Evolutionary conservation across 306 rosid species (phyloP), one percentile per base, ranked within the genome.

Genomic region (Vigna radiata): DNA sequence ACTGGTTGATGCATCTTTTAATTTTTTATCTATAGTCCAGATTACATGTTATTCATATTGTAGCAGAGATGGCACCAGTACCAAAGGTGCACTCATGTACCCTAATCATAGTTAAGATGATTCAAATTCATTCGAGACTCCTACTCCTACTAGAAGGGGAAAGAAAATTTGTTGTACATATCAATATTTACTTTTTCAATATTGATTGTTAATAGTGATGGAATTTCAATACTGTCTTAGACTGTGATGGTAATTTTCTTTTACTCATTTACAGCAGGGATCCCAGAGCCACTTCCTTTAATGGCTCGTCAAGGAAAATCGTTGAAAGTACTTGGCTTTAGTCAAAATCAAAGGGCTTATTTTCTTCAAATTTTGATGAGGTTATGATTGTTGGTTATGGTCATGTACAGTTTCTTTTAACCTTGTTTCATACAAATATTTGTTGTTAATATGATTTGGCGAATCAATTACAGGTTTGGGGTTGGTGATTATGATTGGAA

Each of bases 251-350:
- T 69, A 21, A 77, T 70, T 68, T 81, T 50, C 63, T 60, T 70
- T 59, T 37, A 62, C 72, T 60, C 21, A 54, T 64, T 75, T 67
- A 49, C 92, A 90, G 97, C 87, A 60, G 97, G 92, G 80, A 90
- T 85, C 82, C 23, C 80, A 17, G 93, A 90, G 72, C 90, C 90
- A 29, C 87, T 72, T 83, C 98, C 98, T 53, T 75, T 95, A 80
- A 95, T 95, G 98, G 97, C 90, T 84, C 97, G 98, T 33, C 97
- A 88, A 88, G 98, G 97, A 68, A 90, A 79, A 83, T 85, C 97
- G 18, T 89, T 95, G 80, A 90, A 92, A 81, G 97, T 95, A 58
- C 91, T 95, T 74, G 98, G 98, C 72, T 95, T 95, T 83, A 95
- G 88, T 84, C 97, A 87, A 75, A 92, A 82, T 76, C 98, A 95